Conservation (phyloP, 306 rosid genomes). For the Pyrus bretschneideri region DNA sequence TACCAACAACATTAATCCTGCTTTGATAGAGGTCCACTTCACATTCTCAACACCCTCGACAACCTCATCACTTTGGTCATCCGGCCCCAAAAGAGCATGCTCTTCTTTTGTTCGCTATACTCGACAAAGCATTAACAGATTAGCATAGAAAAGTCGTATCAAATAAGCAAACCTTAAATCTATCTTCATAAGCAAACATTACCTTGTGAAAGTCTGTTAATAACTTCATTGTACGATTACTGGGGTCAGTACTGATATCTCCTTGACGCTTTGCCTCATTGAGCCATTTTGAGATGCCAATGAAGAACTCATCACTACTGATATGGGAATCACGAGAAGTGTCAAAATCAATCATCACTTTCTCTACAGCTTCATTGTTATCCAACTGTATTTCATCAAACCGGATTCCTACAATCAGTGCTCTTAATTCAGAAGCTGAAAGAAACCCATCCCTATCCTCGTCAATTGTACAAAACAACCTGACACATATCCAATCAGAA, state of each 20-base stretch:
- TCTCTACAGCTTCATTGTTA: conserved; percentile 44
- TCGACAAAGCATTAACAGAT: neutral
- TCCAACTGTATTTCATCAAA: conserved; percentile 67
- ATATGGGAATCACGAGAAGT: conserved; percentile 31
- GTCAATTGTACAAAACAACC: conserved; percentile 59
- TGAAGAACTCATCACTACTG: conserved; percentile 30
- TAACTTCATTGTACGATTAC: conserved; percentile 34
- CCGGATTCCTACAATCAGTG: conserved; percentile 65
- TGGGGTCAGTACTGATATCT: conserved; percentile 32
- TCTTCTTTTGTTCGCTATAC: conserved; percentile 65
- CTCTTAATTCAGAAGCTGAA: conserved; percentile 59
- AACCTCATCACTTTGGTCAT: conserved; percentile 40
- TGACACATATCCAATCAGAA: conserved; percentile 17
- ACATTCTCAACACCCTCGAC: conserved; percentile 32
- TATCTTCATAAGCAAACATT: conserved; percentile 17
- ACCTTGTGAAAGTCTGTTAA: conserved; percentile 46
- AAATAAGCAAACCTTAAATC: conserved; percentile 4
- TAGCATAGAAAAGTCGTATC: neutral
- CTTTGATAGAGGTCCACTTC: conserved; percentile 45
- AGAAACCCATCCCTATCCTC: conserved; percentile 26
- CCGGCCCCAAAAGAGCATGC: conserved; percentile 50
- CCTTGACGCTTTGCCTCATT: conserved; percentile 23
- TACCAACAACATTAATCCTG: conserved; percentile 46
- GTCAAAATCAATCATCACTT: conserved; percentile 63
- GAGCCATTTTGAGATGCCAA: conserved; percentile 61